phyloP scores from a whole-genome alignment of 257 asterid species.

The Avicennia marina region DNA sequence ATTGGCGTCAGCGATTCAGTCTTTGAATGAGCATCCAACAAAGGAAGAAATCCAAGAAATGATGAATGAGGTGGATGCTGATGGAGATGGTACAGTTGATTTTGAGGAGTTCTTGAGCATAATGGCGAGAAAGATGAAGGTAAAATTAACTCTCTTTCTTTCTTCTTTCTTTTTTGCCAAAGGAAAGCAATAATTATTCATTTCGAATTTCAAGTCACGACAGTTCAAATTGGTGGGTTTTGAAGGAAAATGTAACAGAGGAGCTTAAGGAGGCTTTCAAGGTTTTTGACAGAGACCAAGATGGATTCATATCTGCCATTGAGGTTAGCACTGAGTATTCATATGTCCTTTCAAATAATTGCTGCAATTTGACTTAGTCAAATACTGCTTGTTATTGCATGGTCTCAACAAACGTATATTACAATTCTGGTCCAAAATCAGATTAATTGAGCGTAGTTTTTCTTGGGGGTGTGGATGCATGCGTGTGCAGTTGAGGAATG shows the following conservation, averaged over 20 bases:
- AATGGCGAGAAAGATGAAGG: slow-evolving; percentile 52
- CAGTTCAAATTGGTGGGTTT: too few relatives aligned
- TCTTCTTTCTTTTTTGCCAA: too few relatives aligned
- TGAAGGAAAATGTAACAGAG: slow-evolving; percentile 44
- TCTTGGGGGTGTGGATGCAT: too few relatives aligned
- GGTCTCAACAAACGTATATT: too few relatives aligned
- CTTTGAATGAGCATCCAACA: slow-evolving; percentile 52
- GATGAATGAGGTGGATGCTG: slow-evolving; percentile 46
- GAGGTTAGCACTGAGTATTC: too few relatives aligned
- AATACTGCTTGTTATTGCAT: too few relatives aligned
- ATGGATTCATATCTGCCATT: slow-evolving; percentile 62
- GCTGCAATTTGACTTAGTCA: too few relatives aligned
- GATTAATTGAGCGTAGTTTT: too few relatives aligned
- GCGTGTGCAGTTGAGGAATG: slow-evolving; percentile 54
- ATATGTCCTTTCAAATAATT: too few relatives aligned
- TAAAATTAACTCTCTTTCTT: neutral
- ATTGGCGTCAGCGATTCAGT: slow-evolving; percentile 39
- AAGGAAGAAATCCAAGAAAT: slow-evolving; percentile 54
- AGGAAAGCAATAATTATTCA: too few relatives aligned
- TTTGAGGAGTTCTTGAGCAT: slow-evolving; percentile 49
- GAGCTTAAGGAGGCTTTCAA: slow-evolving; percentile 66
- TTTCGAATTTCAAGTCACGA: too few relatives aligned
- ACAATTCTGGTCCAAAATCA: neutral
- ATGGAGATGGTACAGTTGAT: slow-evolving; percentile 45
- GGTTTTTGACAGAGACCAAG: slow-evolving; percentile 71